phyloP scores from a whole-genome alignment of 2,329 filamentous ascomycete genomes.

The Fusarium sp. region DNA sequence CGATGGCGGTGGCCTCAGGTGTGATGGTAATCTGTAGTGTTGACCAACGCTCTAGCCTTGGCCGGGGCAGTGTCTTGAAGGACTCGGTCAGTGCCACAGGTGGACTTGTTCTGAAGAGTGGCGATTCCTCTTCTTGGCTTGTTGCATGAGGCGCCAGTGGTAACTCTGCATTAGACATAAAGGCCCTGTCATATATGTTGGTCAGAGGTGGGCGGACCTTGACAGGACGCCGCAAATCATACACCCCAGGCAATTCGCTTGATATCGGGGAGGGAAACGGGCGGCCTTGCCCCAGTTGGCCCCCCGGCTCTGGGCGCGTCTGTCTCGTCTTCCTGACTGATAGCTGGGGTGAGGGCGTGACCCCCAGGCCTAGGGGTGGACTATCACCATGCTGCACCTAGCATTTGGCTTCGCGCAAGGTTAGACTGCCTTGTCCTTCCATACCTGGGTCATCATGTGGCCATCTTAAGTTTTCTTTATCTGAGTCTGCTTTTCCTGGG shows the following conservation, averaged over 20 bases:
- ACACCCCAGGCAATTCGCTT: conserved; percentile 19
- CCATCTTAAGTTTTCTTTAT: conserved; percentile 32
- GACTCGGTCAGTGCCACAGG: background rate
- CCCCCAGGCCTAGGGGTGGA: conserved; percentile 1
- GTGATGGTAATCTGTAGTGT: conserved; percentile 56
- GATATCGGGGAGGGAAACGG: background rate
- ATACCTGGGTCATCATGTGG: background rate
- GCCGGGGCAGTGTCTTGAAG: background rate
- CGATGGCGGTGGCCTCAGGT: conserved; percentile 51
- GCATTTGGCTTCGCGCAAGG: conserved; percentile 7
- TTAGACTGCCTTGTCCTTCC: background rate
- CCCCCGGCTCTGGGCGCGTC: background rate
- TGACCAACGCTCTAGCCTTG: conserved; percentile 43
- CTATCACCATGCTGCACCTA: conserved; percentile 21
- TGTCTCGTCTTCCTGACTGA: conserved; percentile 33
- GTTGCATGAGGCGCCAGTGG: background rate
- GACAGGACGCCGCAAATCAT: conserved; percentile 11
- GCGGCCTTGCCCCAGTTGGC: background rate
- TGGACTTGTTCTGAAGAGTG: background rate
- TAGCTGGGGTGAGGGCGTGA: conserved; percentile 15
- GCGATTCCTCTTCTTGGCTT: background rate
- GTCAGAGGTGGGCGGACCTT: conserved; percentile 33
- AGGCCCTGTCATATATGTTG: conserved; percentile 21
- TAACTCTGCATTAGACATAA: background rate
- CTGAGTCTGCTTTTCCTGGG: conserved; percentile 1